Conservation (phyloP, 805 yeast genomes). For the Pichia eremophila region DNA sequence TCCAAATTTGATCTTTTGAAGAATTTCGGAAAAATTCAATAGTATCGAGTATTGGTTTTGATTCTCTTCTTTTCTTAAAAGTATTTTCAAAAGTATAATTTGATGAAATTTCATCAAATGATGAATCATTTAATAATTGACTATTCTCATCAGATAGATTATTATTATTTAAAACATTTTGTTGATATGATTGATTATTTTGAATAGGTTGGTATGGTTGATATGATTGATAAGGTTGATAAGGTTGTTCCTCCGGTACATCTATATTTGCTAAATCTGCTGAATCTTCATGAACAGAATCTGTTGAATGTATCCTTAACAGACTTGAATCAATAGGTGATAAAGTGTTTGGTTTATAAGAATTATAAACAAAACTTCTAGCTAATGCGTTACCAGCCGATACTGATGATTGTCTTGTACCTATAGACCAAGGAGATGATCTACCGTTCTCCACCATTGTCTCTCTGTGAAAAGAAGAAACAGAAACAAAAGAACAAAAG, state of each 20-base stretch:
- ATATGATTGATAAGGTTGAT: not conserved
- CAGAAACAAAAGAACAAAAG: not conserved
- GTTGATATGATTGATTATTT: not conserved
- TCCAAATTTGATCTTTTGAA: constrained; percentile 15
- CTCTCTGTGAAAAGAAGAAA: not conserved
- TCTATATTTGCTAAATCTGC: constrained; percentile 51
- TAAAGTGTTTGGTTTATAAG: constrained; percentile 19
- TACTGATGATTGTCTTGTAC: not conserved
- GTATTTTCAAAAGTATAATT: constrained; percentile 8
- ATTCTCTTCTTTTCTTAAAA: not conserved
- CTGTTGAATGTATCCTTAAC: constrained; percentile 34
- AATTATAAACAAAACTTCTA: constrained; percentile 31
- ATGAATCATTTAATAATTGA: not conserved
- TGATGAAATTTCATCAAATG: constrained; percentile 6
- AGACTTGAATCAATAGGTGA: constrained; percentile 25
- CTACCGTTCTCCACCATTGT: not conserved
- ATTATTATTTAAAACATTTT: not conserved
- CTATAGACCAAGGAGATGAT: not conserved
- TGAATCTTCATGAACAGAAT: constrained; percentile 46
- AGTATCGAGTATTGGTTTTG: not conserved
- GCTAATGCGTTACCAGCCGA: constrained; percentile 29
- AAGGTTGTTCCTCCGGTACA: constrained; percentile 28
- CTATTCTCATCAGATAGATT: constrained; percentile 1
- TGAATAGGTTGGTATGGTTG: not conserved
- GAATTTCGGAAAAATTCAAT: constrained; percentile 8